Base-by-base conservation (phyloP, 768 basidiomycete genomes). In the Leccinum disarticulatum region DNA sequence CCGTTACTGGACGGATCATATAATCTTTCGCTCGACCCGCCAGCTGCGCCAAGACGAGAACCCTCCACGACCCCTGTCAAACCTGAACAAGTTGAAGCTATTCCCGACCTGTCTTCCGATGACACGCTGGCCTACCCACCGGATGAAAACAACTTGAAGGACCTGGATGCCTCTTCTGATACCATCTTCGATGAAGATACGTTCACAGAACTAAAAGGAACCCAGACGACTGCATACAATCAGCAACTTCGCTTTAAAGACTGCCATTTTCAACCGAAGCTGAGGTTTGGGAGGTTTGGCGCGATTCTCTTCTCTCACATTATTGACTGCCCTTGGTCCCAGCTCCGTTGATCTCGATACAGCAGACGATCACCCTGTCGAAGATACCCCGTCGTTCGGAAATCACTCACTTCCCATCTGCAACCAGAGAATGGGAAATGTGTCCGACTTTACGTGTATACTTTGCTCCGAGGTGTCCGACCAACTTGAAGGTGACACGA, bases 81-180 rank as follows among this genome's bases (percentile, higher is more conserved):
- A 30, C 14, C n/a, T 1, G 66, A 66, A 15, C 48, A 43, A 43
- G n/a, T 27, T 2, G 46, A 41, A 30, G 27, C 30, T 30, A 2
- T 56, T 17, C 22, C 52, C 6, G 60, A 63, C 61, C n/a, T 54
- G 25, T 59, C 53, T 8, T 72, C 71, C 9, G 71, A 72, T 35
- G 71, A 68, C 43, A 71, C 69, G 0, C 51, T 72, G 1, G 56
- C 49, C 53, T 61, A 66, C 47, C 61, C 54, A 33, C 50, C 47
- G 5, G 59, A 62, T 13, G 35, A 9, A 6, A 55, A 58, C 43
- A 27, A 59, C 41, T 15, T 51, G 31, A 49, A 64, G 31, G 27
- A 69, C 50, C 1, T 58, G 3, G 66, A 64, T 41, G 56, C 57
- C 15, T 72, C 70, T 53, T 66, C 70, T 33, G 70, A 70, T 51